Evolutionary conservation across 1,284 basidiomycete species (phyloP).

Genomic region (Irpex sp.): DNA sequence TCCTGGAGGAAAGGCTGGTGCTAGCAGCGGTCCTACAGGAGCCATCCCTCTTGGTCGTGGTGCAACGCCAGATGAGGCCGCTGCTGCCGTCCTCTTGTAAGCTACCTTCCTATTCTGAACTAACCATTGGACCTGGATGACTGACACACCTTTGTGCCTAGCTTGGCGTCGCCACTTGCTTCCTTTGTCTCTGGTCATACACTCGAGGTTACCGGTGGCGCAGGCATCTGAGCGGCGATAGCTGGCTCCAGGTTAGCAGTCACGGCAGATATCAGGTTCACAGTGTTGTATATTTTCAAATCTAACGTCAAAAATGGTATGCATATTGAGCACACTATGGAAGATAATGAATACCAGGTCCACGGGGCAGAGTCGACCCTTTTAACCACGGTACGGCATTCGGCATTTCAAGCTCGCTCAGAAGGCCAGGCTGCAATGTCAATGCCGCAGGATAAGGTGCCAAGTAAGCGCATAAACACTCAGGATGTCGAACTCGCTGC

Average conservation of each 20-base stretch:
- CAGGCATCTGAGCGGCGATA: constrained; percentile 52
- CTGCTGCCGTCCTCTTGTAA: constrained; percentile 68
- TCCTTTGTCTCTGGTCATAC: constrained; percentile 83
- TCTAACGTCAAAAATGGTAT: too few relatives aligned
- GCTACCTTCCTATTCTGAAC: constrained; percentile 24
- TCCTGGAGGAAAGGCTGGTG: constrained; percentile 42
- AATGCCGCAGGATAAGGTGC: too few relatives aligned
- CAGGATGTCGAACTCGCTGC: too few relatives aligned
- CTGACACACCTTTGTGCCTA: constrained; percentile 24
- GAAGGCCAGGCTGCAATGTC: too few relatives aligned
- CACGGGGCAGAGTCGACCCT: too few relatives aligned
- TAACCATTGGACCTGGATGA: not conserved
- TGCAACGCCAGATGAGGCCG: constrained; percentile 77
- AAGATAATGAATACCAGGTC: too few relatives aligned
- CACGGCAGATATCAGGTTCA: not conserved
- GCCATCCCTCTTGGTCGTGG: constrained; percentile 74
- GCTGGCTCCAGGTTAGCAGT: not conserved
- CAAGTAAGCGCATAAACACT: too few relatives aligned
- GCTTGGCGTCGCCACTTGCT: constrained; percentile 73
- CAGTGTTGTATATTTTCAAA: too few relatives aligned
- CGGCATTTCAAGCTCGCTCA: too few relatives aligned
- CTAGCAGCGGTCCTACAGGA: constrained; percentile 33
- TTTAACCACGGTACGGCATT: too few relatives aligned
- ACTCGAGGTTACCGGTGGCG: constrained; percentile 76
- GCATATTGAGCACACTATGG: too few relatives aligned